Evolutionary conservation across 164 flowering plant species (phyloP), one percentile per base, ranked within the genome.

Genomic region (Cinnamomum micranthum): DNA sequence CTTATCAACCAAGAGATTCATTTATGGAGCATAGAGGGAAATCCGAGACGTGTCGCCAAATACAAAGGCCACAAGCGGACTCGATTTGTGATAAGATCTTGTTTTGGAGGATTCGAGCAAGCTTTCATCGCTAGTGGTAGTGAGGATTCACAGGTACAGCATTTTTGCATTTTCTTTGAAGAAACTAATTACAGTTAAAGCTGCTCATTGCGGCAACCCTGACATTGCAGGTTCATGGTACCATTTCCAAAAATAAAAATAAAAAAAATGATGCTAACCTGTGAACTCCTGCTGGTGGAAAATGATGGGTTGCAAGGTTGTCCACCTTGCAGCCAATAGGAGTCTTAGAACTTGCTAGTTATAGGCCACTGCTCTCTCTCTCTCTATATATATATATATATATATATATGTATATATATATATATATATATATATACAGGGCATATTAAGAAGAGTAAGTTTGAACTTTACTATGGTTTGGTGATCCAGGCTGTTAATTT

Each of bases 101-200:
- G 97, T 78, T 89, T 92, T 83, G 97, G 97, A 74, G 97, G 97
- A 65, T 78, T 81, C 51, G 85, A 86, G 50, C 86, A 92, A 85
- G 85, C 87, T 55, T 92, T 92, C 77, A 79, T 91, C 76, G 97
- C 97, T 9, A 92, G 97, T 73, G 97, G 97, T 27, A 92, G 97
- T 78, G 97, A 92, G 78, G 97, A 92, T 78, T 92, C 97, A 72
- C 90, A 85, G 95, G 97, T 92, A 86, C 23, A 71, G 13, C 10
- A 19, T 71, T 17, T 55, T 41, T 41, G 35, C 6, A 41, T 7
- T 41, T 41, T 9, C 47, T 6, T 41, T 41, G 47, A 9, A 41
- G 47, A 41, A 41, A 41, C 47, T 41, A 41, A 41, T 6, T 9
- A 41, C 47, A 41, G 47, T 41, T 41, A 41, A 7, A 41, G 47